phyloP scores from a whole-genome alignment of 148 eudicot species.

The Rhododendron henanense region DNA sequence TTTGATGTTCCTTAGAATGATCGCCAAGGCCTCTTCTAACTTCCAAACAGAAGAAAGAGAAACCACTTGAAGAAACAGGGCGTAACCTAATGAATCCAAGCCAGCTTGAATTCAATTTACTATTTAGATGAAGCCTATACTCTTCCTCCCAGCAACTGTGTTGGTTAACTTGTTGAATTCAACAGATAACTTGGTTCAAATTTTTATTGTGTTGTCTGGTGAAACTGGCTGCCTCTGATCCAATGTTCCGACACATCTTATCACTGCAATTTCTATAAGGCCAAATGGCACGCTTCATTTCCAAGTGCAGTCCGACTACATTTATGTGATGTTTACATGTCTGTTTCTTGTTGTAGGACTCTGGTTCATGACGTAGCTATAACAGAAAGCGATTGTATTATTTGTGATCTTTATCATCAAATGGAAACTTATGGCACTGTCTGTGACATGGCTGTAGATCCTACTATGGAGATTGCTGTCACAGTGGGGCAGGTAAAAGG shows the following conservation, averaged over 20 bases:
- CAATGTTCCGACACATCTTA: neutral
- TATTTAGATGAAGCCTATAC: neutral
- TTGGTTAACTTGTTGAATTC: neutral
- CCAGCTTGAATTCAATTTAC: neutral
- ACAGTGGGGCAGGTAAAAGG: conserved; percentile 45
- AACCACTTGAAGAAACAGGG: too few relatives aligned
- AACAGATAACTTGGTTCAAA: neutral
- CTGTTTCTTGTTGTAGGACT: conserved; percentile 28
- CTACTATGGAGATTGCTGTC: conserved; percentile 28
- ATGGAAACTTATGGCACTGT: conserved; percentile 27
- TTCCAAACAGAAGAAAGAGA: neutral
- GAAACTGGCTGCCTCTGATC: neutral
- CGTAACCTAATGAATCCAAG: neutral
- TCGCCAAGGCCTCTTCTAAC: neutral
- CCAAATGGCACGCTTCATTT: neutral
- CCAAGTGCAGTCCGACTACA: neutral
- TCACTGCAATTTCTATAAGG: neutral
- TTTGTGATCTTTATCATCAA: conserved; percentile 18
- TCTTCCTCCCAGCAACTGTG: neutral
- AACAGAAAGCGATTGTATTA: conserved; percentile 18
- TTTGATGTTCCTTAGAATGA: neutral
- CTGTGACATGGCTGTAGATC: conserved; percentile 40
- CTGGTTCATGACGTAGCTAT: conserved; percentile 29
- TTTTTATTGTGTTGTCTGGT: neutral
- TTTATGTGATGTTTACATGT: neutral